These are phyloP conservation scores for Beta vulgaris DNA, from an alignment of 148 eudicot genomes.

Conservation along the genomic window DNA sequence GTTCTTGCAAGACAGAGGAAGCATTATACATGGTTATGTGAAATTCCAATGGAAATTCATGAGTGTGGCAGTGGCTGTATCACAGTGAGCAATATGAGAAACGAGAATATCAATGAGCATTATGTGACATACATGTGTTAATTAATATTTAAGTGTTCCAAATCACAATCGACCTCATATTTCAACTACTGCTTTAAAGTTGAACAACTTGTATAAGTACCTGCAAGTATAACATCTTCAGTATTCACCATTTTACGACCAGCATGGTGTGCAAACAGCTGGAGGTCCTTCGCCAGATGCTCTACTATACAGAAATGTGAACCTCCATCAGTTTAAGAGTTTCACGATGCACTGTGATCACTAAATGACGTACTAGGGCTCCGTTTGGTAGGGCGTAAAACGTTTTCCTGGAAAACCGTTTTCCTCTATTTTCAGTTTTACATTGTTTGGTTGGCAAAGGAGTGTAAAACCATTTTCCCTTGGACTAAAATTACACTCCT, in stretches of 20 bases:
- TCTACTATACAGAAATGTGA: constrained; percentile 46
- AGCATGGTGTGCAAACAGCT: constrained; percentile 85
- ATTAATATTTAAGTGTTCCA: background rate
- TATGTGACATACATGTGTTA: background rate
- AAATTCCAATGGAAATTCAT: background rate
- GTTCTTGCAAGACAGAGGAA: background rate
- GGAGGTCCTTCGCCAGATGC: constrained; percentile 89
- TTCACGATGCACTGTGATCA: background rate
- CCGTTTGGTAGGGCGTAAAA: too few relatives aligned
- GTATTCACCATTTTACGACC: constrained; percentile 87
- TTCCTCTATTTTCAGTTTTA: too few relatives aligned
- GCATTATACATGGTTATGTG: background rate
- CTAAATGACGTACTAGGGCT: background rate
- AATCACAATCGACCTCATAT: background rate
- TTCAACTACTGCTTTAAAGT: background rate
- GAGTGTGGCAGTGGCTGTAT: background rate
- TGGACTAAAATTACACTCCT: too few relatives aligned
- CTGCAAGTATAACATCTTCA: constrained; percentile 89
- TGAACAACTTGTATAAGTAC: constrained; percentile 35
- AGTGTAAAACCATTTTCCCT: too few relatives aligned
- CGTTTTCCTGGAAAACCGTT: too few relatives aligned
- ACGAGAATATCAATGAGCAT: background rate
- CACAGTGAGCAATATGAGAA: background rate
- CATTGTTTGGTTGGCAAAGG: too few relatives aligned
- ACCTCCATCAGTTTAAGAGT: constrained; percentile 23